Evolutionary conservation across 441 rosid species (phyloP), one percentile per base, ranked within the genome.

Genomic region (Isatis lusitanica): DNA sequence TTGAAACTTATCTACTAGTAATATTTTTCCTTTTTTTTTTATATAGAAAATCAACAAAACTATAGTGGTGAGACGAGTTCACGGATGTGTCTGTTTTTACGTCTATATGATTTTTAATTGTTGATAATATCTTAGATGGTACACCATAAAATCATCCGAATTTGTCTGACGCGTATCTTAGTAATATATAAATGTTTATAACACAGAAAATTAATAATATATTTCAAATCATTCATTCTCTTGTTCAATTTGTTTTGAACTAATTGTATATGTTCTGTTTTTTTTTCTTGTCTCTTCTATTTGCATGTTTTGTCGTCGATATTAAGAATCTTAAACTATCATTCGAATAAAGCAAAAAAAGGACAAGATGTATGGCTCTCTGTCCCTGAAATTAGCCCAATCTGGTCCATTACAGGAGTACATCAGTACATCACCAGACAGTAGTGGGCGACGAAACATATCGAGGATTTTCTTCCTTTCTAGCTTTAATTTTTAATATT

Each of bases 371-470:
- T 12, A 43, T 53, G 47, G 38, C 38, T 39, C 46, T 7, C 18
- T 40, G 31, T 53, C 59, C 24, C 2, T 31, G 30, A 74, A 59
- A 31, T 60, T 4, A 50, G 59, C 44, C 55, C 30, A 16, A 66
- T 59, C 63, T 60, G 38, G 62, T 74, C 78, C 39, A 74, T 40
- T 57, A 17, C 42, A 26, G 13, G 47, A 56, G 59, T 56, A 55
- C 71, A 65, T 38, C 64, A 38, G 46, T 18, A 40, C 50, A 40
- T 1, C n/a, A 58, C 61, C 60, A 38, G 46, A 30, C 67, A 66
- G 48, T 66, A 74, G 53, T 66, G 73, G 58, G 3, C 28, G 77
- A 74, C 26, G 71, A 74, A 66, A 74, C 66, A 58, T 46, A 28
- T 66, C 71, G 17, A 26, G 26, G 57, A 74, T 50, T 70, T 70